phyloP scores from a whole-genome alignment of 192 early-diverging fungal genomes.

The Umbelopsis isabellina region DNA sequence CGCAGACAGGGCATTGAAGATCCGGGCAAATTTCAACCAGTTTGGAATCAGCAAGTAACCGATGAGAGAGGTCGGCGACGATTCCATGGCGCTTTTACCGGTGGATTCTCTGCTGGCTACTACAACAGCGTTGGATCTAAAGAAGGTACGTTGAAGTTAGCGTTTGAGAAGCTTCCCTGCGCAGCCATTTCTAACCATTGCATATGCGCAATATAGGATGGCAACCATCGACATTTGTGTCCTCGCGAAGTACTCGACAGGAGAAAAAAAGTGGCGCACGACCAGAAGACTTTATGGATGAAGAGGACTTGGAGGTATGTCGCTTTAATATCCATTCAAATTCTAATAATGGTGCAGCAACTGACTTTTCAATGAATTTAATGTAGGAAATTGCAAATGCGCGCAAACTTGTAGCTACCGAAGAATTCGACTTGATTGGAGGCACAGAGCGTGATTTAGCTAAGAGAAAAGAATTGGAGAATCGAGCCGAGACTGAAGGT shows the following conservation, averaged over 20 bases:
- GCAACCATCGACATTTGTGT: slow-evolving; percentile 77
- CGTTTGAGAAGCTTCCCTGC: not conserved
- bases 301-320: slow-evolving; percentile 82
- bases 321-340: not conserved
- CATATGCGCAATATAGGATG: slow-evolving; percentile 57
- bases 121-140: slow-evolving; percentile 96
- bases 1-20: slow-evolving; percentile 29
- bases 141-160: slow-evolving; percentile 64
- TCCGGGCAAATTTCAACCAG: slow-evolving; percentile 48
- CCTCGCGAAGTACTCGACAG: slow-evolving; percentile 68
- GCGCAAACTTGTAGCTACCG: slow-evolving; percentile 59
- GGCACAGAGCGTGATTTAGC: slow-evolving; percentile 64
- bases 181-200: not conserved
- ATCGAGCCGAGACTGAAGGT: slow-evolving; percentile 47
- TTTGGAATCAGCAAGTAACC: slow-evolving; percentile 55
- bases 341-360: not conserved
- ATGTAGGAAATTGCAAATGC: slow-evolving; percentile 51
- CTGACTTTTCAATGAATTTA: not conserved
- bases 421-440: slow-evolving; percentile 71
- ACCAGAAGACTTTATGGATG: slow-evolving; percentile 96
- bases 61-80: slow-evolving; percentile 77
- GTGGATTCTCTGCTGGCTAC: slow-evolving; percentile 94
- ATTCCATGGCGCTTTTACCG: slow-evolving; percentile 92
- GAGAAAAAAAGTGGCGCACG: slow-evolving; percentile 42
- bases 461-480: slow-evolving; percentile 46